These are phyloP conservation scores for Macadamia tetraphylla DNA, from an alignment of 164 flowering plant species.

Conservation along the genomic window DNA sequence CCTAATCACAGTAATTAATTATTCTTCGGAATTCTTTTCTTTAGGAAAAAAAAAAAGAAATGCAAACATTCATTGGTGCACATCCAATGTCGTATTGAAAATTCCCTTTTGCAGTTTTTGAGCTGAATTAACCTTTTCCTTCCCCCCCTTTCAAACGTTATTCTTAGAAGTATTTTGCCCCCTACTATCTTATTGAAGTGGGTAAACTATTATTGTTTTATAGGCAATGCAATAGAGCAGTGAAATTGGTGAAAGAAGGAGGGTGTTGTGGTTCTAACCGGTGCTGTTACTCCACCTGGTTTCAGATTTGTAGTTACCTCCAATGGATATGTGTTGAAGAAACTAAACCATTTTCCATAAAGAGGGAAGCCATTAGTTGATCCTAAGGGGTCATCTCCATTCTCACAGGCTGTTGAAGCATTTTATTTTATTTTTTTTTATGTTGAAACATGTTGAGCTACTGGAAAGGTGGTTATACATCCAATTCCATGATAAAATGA, in stretches of 20 bases:
- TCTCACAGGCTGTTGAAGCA: constrained; percentile 61
- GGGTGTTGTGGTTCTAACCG: constrained; percentile 79
- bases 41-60: not conserved
- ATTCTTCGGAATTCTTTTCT: not conserved
- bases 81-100: no score
- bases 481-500: constrained; percentile 54
- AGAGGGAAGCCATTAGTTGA: constrained; percentile 78
- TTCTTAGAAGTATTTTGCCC: no score
- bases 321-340: constrained; percentile 57
- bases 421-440: no score
- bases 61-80: not conserved
- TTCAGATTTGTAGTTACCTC: constrained; percentile 88
- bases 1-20: no score
- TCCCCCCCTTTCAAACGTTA: no score
- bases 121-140: no score
- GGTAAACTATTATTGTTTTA: not conserved
- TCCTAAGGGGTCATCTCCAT: constrained; percentile 77
- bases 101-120: no score
- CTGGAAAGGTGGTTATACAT: constrained; percentile 78
- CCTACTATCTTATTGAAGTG: no score
- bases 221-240: constrained; percentile 84
- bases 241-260: constrained; percentile 84
- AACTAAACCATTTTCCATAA: constrained; percentile 74
- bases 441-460: constrained; percentile 63
- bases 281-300: constrained; percentile 80